A percentile compares a stretch with the other conserved stretches of the same genome.
These are phyloP conservation scores for Acephala macrosclerotiorum DNA, from an alignment of 2,329 filamentous ascomycete species.

Conservation along the genomic window DNA sequence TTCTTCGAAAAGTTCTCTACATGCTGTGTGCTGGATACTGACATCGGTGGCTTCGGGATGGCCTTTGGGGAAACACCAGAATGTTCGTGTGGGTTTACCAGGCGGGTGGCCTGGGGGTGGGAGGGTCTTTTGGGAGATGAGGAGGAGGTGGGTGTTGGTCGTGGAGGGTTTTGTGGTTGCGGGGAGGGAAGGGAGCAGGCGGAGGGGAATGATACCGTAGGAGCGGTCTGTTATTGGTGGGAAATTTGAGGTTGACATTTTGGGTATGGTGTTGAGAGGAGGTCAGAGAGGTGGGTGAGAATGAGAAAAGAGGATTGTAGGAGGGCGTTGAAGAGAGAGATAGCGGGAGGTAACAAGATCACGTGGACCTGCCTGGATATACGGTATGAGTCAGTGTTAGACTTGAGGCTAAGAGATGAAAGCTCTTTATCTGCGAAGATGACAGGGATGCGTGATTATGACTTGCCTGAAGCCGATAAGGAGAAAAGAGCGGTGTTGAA, in stretches of 20 bases:
- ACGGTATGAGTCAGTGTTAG: neutral
- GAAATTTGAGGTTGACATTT: neutral
- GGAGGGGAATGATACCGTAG: constrained; percentile 30
- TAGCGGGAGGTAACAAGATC: neutral
- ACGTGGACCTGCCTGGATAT: neutral
- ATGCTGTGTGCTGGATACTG: constrained; percentile 19
- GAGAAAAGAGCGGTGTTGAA: neutral
- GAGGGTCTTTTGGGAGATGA: constrained; percentile 30
- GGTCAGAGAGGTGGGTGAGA: too few relatives aligned
- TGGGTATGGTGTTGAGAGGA: too few relatives aligned
- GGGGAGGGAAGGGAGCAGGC: neutral
- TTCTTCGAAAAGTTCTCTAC: constrained; percentile 32
- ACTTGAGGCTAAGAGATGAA: neutral
- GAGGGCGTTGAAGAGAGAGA: neutral
- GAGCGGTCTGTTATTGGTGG: constrained; percentile 31
- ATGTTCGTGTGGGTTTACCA: neutral
- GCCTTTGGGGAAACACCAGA: constrained; percentile 35
- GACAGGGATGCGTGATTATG: neutral
- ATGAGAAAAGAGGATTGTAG: neutral
- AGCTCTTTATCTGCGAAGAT: neutral
- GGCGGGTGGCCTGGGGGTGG: neutral
- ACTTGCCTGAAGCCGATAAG: neutral
- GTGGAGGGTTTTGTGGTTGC: constrained; percentile 16
- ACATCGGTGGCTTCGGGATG: constrained; percentile 28
- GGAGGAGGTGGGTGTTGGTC: constrained; percentile 30